A percentile compares a stretch with the other conserved stretches of the same genome.
phyloP scores from a whole-genome alignment of 2,329 filamentous ascomycete species.

The Samsoniella hepiali region DNA sequence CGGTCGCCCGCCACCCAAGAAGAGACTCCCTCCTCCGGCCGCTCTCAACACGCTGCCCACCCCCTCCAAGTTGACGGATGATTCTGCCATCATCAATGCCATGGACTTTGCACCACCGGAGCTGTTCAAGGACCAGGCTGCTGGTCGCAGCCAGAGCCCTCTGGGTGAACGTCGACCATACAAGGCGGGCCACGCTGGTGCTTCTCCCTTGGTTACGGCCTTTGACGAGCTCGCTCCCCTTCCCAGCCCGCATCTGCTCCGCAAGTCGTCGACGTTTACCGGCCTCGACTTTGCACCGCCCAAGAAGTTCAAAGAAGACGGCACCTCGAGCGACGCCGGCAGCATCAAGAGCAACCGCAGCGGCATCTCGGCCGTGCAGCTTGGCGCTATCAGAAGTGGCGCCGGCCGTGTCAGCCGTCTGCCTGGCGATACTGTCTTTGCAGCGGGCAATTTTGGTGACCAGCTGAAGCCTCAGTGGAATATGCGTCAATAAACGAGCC shows the following conservation, averaged over 20 bases:
- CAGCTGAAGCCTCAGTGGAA: constrained; percentile 59
- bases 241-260: constrained; percentile 78
- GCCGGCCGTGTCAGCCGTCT: constrained; percentile 85
- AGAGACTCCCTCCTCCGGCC: constrained; percentile 63
- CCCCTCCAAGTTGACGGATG: constrained; percentile 79
- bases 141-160: constrained; percentile 65
- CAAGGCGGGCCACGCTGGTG: constrained; percentile 66
- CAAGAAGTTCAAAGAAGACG: constrained; percentile 64
- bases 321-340: constrained; percentile 61
- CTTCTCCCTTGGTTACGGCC: constrained; percentile 75
- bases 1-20: constrained; percentile 40
- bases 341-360: constrained; percentile 64
- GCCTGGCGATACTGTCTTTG: constrained; percentile 78
- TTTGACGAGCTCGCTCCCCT: constrained; percentile 84
- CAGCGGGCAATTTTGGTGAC: constrained; percentile 62
- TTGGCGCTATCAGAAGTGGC: constrained; percentile 71
- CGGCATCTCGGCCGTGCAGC: constrained; percentile 69
- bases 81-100: constrained; percentile 63
- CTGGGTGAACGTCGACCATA: constrained; percentile 67
- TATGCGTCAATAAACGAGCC: constrained; percentile 43
- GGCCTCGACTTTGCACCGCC: constrained; percentile 78
- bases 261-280: constrained; percentile 76
- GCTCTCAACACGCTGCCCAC: constrained; percentile 76
- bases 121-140: constrained; percentile 61
- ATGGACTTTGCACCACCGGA: constrained; percentile 85